Conservation (phyloP, 345 rosid genomes). For the Syzygium aromaticum region DNA sequence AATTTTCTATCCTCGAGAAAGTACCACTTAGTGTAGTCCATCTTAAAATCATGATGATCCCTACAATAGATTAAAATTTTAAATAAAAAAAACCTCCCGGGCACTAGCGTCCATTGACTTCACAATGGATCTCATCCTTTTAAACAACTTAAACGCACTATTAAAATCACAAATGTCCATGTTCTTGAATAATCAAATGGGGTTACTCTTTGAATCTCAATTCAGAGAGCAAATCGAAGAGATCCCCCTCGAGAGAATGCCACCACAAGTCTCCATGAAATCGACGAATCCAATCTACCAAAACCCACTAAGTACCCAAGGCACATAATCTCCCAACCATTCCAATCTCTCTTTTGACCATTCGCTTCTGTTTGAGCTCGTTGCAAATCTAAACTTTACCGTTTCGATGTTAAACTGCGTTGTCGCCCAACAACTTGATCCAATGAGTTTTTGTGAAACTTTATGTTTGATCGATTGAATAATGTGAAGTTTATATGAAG, state of each 20-base stretch:
- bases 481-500: background rate
- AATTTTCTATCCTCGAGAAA: fast-evolving
- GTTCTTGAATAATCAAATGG: background rate
- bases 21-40: background rate
- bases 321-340: too few species aligned
- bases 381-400: background rate
- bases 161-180: background rate
- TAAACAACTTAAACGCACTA: background rate
- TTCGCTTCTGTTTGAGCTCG: background rate
- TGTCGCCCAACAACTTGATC: background rate
- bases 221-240: too few species aligned
- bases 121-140: background rate
- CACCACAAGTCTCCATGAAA: too few species aligned
- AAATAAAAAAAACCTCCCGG: background rate
- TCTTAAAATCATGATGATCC: background rate
- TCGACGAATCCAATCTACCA: too few species aligned
- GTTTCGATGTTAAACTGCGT: background rate
- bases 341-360: background rate
- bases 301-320: too few species aligned
- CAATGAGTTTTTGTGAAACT: fast-evolving
- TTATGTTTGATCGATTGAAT: background rate
- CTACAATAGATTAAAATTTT: background rate
- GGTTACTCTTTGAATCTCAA: background rate
- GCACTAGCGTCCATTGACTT: background rate
- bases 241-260: too few species aligned